phyloP scores from a whole-genome alignment of 169 alveolate genomes.

The Eimeria brunetti region DNA sequence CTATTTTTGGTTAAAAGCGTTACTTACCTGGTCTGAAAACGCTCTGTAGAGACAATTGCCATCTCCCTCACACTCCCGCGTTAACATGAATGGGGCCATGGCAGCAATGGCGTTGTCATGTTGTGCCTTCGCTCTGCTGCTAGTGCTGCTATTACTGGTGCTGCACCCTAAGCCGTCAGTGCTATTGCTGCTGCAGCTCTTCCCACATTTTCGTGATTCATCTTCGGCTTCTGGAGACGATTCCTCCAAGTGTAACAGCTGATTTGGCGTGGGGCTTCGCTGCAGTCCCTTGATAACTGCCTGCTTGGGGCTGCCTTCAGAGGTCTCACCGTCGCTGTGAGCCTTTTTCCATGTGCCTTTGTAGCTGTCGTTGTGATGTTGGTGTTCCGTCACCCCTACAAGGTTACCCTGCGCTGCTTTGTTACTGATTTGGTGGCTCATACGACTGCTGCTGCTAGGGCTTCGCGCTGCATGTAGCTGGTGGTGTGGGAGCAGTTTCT shows the following conservation, averaged over 20 bases:
- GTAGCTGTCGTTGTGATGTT: not conserved
- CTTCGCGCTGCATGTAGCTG: not conserved
- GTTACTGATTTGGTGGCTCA: not conserved
- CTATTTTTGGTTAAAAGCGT: not conserved
- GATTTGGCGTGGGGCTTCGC: not conserved
- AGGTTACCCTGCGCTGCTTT: not conserved
- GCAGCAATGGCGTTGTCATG: conserved; percentile 51
- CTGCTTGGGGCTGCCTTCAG: conserved; percentile 17
- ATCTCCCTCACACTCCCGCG: conserved; percentile 76
- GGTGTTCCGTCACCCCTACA: not conserved
- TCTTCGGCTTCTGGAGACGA: not conserved
- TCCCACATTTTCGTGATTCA: not conserved
- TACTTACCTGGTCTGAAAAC: conserved; percentile 77
- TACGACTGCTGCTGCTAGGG: not conserved
- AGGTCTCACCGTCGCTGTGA: conserved; percentile 28
- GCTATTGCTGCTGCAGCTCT: not conserved
- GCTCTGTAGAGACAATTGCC: conserved; percentile 79
- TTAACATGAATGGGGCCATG: conserved; percentile 50
- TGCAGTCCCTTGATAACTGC: conserved; percentile 32
- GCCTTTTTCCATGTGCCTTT: not conserved
- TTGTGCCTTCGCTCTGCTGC: not conserved
- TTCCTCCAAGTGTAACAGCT: not conserved
- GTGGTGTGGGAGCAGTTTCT: not conserved
- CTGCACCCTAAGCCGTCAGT: not conserved
- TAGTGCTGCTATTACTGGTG: not conserved